Evolutionary conservation across 2,329 filamentous ascomycete genomes (phyloP).

Genomic region (Phialemoniopsis sp.): DNA sequence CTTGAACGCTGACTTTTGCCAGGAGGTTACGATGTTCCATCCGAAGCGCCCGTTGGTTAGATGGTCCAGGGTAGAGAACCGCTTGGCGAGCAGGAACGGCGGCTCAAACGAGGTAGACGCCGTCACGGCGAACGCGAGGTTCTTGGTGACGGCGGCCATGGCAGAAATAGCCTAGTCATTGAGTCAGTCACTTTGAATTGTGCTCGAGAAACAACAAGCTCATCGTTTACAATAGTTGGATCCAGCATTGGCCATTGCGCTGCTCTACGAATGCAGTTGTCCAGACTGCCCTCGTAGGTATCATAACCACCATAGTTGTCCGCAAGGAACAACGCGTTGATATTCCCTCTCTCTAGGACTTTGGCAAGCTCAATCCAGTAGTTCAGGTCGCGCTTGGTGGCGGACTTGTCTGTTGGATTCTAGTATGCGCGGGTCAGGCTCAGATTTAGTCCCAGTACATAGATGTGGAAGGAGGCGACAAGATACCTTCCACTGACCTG

Average conservation of each 20-base stretch:
- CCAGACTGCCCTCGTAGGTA: constrained; percentile 54
- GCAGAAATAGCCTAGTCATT: constrained; percentile 6
- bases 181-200: background rate
- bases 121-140: constrained; percentile 11
- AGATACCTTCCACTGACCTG: constrained; percentile 4
- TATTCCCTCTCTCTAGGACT: constrained; percentile 1
- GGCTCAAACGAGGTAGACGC: constrained; percentile 7
- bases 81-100: constrained; percentile 9
- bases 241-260: constrained; percentile 65
- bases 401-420: no score
- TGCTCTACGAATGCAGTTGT: constrained; percentile 57
- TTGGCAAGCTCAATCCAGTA: constrained; percentile 2
- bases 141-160: constrained; percentile 13
- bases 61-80: constrained; percentile 11
- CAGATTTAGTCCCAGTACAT: no score
- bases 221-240: constrained; percentile 58
- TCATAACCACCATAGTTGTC: constrained; percentile 64
- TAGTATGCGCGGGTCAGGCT: no score
- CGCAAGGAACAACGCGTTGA: constrained; percentile 39
- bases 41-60: constrained; percentile 9
- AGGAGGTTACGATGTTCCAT: no score
- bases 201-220: constrained; percentile 1
- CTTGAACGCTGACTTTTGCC: no score
- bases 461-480: no score
- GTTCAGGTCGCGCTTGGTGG: constrained; percentile 1